These are phyloP conservation scores for Sphaerulina musiva DNA, from an alignment of 2,329 filamentous ascomycete genomes.

Conservation along the genomic window DNA sequence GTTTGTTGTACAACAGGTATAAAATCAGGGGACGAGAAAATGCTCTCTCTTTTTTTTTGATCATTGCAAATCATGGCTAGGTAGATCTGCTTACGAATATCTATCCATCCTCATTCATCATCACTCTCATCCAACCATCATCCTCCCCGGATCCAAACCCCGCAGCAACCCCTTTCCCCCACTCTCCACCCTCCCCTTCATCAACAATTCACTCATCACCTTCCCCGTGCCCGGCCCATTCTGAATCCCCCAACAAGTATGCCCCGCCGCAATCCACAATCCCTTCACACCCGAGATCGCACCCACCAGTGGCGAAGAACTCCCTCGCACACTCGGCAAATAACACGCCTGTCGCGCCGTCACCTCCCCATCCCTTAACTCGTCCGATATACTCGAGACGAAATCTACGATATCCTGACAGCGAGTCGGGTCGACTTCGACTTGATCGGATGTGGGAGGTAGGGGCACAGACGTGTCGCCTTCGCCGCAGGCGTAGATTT, in stretches of 20 bases:
- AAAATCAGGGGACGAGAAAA: too few species aligned
- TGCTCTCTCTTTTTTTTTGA: too few species aligned
- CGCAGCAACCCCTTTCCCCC: constrained; percentile 31
- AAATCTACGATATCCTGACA: constrained; percentile 85
- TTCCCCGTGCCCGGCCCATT: constrained; percentile 75
- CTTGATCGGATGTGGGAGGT: constrained; percentile 67
- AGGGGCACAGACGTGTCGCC: constrained; percentile 70
- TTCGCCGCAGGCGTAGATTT: constrained; percentile 92
- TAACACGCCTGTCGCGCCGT: constrained; percentile 85
- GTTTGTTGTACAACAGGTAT: too few species aligned
- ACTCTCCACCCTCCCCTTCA: constrained; percentile 40
- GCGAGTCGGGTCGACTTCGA: constrained; percentile 65
- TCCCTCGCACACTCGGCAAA: constrained; percentile 63
- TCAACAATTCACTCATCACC: constrained; percentile 43
- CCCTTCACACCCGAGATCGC: constrained; percentile 61
- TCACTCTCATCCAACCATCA: constrained; percentile 1
- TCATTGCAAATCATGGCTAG: too few species aligned
- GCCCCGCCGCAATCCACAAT: constrained; percentile 75
- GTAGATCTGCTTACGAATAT: too few species aligned
- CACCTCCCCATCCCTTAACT: constrained; percentile 47
- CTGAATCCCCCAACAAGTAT: constrained; percentile 98
- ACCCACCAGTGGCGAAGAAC: constrained; percentile 71
- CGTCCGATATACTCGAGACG: constrained; percentile 53
- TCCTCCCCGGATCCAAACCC: constrained; percentile 38
- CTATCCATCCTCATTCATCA: background rate